A percentile compares a stretch with the other conserved stretches of the same genome.
These are phyloP conservation scores for Colletotrichum filicis DNA, from an alignment of 2,329 filamentous ascomycete genomes.

Conservation along the genomic window DNA sequence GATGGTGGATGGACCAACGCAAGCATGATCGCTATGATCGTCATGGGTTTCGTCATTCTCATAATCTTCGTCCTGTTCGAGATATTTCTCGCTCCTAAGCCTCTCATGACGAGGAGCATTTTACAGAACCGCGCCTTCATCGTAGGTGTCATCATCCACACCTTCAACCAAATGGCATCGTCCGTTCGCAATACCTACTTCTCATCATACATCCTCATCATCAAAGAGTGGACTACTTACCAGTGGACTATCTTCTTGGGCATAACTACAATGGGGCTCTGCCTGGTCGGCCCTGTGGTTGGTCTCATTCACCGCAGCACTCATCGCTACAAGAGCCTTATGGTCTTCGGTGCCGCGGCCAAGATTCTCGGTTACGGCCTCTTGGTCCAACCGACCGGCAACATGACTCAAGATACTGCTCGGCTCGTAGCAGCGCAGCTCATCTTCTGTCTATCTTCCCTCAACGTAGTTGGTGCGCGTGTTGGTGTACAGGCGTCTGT, in stretches of 20 bases:
- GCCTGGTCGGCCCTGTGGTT: conserved; percentile 48
- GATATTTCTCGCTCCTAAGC: conserved; percentile 45
- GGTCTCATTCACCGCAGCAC: conserved; percentile 48
- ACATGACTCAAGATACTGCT: not conserved
- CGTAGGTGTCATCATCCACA: conserved; percentile 42
- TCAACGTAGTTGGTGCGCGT: not conserved
- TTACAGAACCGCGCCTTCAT: conserved; percentile 46
- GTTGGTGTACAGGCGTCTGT: too few relatives aligned
- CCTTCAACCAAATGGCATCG: conserved; percentile 48
- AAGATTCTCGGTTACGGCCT: not conserved
- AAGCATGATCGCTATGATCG: too few relatives aligned
- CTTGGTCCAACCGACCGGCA: not conserved
- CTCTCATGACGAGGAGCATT: conserved; percentile 45
- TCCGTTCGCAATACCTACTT: conserved; percentile 49
- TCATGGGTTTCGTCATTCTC: too few relatives aligned
- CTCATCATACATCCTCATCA: conserved; percentile 48
- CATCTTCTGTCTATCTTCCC: not conserved
- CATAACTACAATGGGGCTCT: conserved; percentile 51
- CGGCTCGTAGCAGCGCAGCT: not conserved
- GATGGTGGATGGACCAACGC: too few relatives aligned
- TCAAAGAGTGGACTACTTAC: conserved; percentile 54
- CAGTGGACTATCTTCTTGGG: conserved; percentile 53
- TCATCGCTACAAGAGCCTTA: conserved; percentile 54
- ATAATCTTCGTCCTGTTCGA: too few relatives aligned
- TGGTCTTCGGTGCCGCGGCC: conserved; percentile 49